Base-by-base conservation (phyloP, 768 basidiomycete genomes). In the Russula lepida region DNA sequence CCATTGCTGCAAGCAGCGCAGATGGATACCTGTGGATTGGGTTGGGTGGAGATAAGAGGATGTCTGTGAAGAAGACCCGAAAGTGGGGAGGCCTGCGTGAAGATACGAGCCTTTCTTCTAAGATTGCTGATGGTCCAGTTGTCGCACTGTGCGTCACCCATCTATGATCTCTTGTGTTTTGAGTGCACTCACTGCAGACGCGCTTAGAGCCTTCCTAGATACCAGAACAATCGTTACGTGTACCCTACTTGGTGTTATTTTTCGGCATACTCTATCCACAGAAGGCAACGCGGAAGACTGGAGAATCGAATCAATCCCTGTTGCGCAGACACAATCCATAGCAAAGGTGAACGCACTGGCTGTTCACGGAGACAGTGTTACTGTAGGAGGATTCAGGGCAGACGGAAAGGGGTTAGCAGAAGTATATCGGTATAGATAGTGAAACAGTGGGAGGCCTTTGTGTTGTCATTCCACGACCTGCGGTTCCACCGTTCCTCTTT, bases 11-110 rank as follows among this genome's bases (percentile, higher is more conserved):
- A 6, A 84, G 87, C 6, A 87, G 84, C 1, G 90, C 88, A 9
- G 88, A 92, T 68, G 90, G 90, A 4, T 81, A 82, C 41, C 68
- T 92, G 5, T 84, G 83, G 76, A 66, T 90, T 27, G 87, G 88
- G 13, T 78, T 79, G 11, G 83, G 88, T 3, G 88, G 86, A 6
- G 84, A 85, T 68, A 87, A 82, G 68, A 58, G 46, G 48, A 61
- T 60, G 41, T 64, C 59, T 7, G 63, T 59, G 60, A 85, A 83
- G 72, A 75, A 79, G 61, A 75, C 75, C 37, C 80, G 83, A 60
- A 87, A 82, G 67, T 92, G 91, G 89, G 81, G 83, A 62, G 90
- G 91, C 2, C 73, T 91, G 25, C 75, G 77, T 51, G 71, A 69
- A 27, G 76, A 79, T 0, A 76, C 77, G 47, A 78, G 78, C 23